Evolutionary conservation across 352 stramenopile genomes (phyloP).

Genomic region (Pythium vanterpoolii): DNA sequence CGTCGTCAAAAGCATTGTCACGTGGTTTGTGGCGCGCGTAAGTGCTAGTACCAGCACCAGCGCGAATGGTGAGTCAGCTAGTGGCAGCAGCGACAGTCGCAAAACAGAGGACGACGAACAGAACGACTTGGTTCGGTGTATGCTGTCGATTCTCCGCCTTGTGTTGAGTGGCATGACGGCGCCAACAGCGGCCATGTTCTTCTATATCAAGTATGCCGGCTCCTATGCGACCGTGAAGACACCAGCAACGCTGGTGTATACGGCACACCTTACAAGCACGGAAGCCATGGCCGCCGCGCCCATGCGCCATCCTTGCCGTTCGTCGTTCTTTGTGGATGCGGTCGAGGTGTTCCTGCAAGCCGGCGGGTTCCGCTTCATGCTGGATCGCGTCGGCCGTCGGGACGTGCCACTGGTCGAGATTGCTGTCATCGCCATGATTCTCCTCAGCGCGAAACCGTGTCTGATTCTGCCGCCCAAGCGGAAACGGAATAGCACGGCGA

Average conservation of each 20-base stretch:
- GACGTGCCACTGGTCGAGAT: slow-evolving; percentile 59
- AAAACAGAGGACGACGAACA: slow-evolving; percentile 3
- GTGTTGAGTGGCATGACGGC: slow-evolving; percentile 64
- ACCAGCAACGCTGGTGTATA: slow-evolving; percentile 73
- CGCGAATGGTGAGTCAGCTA: neutral
- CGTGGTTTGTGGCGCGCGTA: slow-evolving; percentile 52
- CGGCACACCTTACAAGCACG: slow-evolving; percentile 60
- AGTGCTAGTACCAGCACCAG: neutral
- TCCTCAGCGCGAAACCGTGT: slow-evolving; percentile 75
- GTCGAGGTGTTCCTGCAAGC: slow-evolving; percentile 83
- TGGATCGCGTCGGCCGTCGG: slow-evolving; percentile 46
- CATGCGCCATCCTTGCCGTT: slow-evolving; percentile 68
- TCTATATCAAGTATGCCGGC: slow-evolving; percentile 81
- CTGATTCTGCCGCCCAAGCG: slow-evolving; percentile 45
- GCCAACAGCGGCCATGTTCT: slow-evolving; percentile 66
- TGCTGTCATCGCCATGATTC: slow-evolving; percentile 59
- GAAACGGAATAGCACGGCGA: slow-evolving; percentile 17
- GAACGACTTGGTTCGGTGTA: slow-evolving; percentile 25
- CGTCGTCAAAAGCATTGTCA: slow-evolving; percentile 71
- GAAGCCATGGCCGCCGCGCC: slow-evolving; percentile 53
- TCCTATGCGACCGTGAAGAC: slow-evolving; percentile 46
- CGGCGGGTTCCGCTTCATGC: slow-evolving; percentile 68
- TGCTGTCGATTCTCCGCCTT: slow-evolving; percentile 71
- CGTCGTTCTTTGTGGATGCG: slow-evolving; percentile 82
- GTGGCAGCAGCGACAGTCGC: neutral